phyloP scores from a whole-genome alignment of 192 early-diverging fungal species.

The Backusella psychrophila region DNA sequence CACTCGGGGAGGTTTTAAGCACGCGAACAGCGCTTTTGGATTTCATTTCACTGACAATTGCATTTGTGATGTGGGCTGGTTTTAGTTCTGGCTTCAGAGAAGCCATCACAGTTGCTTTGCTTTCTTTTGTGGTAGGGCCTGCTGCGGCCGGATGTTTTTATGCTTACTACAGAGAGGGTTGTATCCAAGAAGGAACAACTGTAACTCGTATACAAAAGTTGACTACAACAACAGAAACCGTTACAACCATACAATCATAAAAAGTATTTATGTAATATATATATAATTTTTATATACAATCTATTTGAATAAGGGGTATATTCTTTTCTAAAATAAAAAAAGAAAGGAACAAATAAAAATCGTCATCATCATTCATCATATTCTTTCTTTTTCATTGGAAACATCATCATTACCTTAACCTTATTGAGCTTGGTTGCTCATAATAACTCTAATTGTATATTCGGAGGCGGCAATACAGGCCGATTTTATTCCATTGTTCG shows the following conservation, averaged over 20 bases:
- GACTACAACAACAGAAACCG: neutral
- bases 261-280: neutral
- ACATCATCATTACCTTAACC: neutral
- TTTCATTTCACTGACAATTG: neutral
- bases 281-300: neutral
- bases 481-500: neutral
- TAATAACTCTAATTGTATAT: neutral
- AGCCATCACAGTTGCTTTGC: neutral
- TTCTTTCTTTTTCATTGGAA: neutral
- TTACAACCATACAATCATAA: neutral
- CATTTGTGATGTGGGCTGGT: constrained; percentile 11
- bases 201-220: neutral
- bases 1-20: neutral
- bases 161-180: constrained; percentile 15
- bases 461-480: neutral
- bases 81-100: neutral
- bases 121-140: constrained; percentile 13
- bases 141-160: constrained; percentile 9
- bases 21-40: constrained; percentile 5
- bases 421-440: neutral
- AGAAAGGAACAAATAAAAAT: neutral
- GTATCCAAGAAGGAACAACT: neutral
- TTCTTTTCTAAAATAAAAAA: neutral
- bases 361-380: neutral
- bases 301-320: neutral